A percentile compares a stretch with the other conserved stretches of the same genome.
Conservation (phyloP, 106 monocot species). For the Posidonia australis region DNA sequence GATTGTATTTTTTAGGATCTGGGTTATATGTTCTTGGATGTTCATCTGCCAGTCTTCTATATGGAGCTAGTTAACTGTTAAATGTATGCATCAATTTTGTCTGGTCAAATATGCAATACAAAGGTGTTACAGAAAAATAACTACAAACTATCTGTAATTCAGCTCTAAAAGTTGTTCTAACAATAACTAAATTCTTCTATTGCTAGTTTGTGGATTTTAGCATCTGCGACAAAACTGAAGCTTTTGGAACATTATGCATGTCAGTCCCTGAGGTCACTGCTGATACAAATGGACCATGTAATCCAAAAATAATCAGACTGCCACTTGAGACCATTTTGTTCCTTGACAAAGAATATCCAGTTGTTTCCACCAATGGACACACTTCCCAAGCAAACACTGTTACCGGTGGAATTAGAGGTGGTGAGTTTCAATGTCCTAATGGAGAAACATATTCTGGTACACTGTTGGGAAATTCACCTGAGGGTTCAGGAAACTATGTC, state of each 20-base stretch:
- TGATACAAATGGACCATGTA: neutral
- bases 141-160: no score
- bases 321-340: conserved; percentile 13
- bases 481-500: conserved; percentile 62
- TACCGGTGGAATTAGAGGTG: conserved; percentile 20
- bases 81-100: no score
- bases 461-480: conserved; percentile 46
- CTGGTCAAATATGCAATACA: no score
- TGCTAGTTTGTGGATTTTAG: neutral
- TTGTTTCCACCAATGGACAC: conserved; percentile 17
- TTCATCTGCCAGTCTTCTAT: no score
- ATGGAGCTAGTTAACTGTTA: no score
- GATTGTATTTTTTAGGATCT: no score
- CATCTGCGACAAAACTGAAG: conserved; percentile 6
- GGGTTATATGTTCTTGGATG: no score
- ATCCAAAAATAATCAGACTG: conserved; percentile 20
- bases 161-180: neutral
- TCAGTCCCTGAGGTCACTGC: conserved; percentile 37
- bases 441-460: conserved; percentile 69
- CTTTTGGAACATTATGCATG: conserved; percentile 50
- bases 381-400: conserved; percentile 2
- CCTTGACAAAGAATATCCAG: conserved; percentile 15
- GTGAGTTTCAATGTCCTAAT: conserved; percentile 36
- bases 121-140: no score
- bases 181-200: neutral